Evolutionary conservation across 1,284 basidiomycete species (phyloP).

Genomic region (Puccinia triticina): DNA sequence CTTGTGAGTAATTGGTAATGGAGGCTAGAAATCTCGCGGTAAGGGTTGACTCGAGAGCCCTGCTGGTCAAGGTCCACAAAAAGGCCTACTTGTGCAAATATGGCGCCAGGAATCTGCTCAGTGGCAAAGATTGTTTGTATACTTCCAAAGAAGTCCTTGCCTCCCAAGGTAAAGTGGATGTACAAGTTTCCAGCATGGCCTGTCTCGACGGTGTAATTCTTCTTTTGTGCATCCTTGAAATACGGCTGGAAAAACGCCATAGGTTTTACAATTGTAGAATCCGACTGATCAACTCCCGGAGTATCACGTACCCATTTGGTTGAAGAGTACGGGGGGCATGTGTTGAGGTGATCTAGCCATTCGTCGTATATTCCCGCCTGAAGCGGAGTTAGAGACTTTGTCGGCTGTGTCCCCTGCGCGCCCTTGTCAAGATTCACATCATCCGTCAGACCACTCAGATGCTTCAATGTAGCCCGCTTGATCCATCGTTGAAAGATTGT

Average conservation of each 20-base stretch:
- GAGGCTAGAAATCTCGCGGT: not conserved
- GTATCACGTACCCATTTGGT: not conserved
- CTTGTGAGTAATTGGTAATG: not conserved
- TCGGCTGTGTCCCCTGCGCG: not conserved
- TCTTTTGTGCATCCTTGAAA: constrained; percentile 1
- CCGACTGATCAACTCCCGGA: not conserved
- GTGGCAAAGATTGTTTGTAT: not conserved
- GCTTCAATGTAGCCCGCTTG: not conserved
- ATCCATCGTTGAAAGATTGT: constrained; percentile 12
- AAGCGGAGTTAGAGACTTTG: not conserved
- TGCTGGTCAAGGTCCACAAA: not conserved
- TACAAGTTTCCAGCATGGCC: constrained; percentile 8
- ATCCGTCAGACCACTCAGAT: not conserved
- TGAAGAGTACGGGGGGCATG: not conserved
- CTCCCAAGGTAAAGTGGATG: not conserved
- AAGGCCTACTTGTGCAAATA: not conserved
- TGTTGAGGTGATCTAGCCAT: not conserved
- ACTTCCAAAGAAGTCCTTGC: constrained; percentile 9
- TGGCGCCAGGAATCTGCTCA: not conserved
- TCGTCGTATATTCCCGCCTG: not conserved
- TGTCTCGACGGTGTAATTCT: not conserved
- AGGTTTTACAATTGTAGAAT: not conserved
- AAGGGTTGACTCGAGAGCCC: not conserved
- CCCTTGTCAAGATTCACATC: not conserved
- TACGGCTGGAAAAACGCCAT: not conserved